Conservation (phyloP, 78 protist species). For the Polysphondylium violaceum region DNA sequence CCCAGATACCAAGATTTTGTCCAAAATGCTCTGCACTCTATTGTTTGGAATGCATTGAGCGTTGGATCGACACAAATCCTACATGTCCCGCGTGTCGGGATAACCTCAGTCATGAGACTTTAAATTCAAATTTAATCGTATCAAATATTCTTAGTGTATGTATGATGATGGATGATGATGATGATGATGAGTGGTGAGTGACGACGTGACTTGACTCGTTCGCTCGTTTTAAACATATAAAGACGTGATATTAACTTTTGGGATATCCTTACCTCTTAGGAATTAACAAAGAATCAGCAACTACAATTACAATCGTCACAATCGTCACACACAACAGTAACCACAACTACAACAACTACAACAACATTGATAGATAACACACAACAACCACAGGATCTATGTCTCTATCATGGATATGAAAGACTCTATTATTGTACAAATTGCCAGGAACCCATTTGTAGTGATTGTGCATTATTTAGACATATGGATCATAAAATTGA, state of each 20-base stretch:
- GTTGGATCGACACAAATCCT: constrained; percentile 60
- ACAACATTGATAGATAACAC: too few relatives aligned
- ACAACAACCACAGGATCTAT: constrained; percentile 42
- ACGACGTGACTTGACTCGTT: too few relatives aligned
- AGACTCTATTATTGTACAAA: constrained; percentile 45
- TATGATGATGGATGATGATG: too few relatives aligned
- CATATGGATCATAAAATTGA: constrained; percentile 64
- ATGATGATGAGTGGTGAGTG: too few relatives aligned
- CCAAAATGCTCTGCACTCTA: constrained; percentile 55
- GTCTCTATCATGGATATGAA: constrained; percentile 58
- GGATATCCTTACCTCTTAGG: too few relatives aligned
- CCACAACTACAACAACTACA: too few relatives aligned
- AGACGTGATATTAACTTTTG: too few relatives aligned
- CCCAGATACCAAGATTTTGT: constrained; percentile 69
- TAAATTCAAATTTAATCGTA: constrained; percentile 69
- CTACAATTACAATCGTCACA: too few relatives aligned
- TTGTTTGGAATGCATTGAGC: constrained; percentile 50
- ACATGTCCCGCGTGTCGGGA: constrained; percentile 68
- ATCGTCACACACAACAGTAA: too few relatives aligned
- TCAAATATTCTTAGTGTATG: constrained; percentile 66
- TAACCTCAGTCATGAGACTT: constrained; percentile 12
- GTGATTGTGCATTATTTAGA: constrained; percentile 71
- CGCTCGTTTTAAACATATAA: too few relatives aligned
- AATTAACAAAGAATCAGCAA: too few relatives aligned
- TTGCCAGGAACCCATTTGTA: constrained; percentile 62